Evolutionary conservation across 108 stramenopile species (phyloP).

Genomic region (Aureococcus anophagefferens): DNA sequence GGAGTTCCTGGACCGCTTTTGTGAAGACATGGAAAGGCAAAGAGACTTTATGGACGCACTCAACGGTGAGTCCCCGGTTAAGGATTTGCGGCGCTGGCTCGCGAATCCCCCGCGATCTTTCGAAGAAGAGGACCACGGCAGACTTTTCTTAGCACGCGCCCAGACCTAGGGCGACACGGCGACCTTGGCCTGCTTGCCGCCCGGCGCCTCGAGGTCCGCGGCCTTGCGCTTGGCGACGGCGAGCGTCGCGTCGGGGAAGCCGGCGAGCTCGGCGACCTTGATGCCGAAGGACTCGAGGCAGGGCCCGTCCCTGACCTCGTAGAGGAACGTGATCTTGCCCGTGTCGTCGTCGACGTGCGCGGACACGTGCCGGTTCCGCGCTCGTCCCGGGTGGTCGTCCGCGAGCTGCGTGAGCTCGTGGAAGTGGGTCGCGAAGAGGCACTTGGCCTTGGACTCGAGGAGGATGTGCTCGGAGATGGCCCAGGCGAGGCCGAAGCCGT

Average conservation of each 20-base stretch:
- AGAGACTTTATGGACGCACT: no score
- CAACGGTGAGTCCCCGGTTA: no score
- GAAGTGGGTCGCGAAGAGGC: constrained; percentile 97
- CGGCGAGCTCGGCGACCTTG: constrained; percentile 87
- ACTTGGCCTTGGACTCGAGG: constrained; percentile 59
- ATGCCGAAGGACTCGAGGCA: constrained; percentile 92
- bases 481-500: constrained; percentile 93
- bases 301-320: constrained; percentile 71
- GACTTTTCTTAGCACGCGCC: no score
- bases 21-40: no score
- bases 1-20: no score
- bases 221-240: constrained; percentile 87
- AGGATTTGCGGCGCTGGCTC: no score
- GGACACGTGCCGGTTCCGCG: constrained; percentile 78
- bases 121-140: no score
- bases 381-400: constrained; percentile 32
- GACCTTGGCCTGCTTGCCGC: neutral
- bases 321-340: constrained; percentile 19
- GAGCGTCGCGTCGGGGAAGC: constrained; percentile 72
- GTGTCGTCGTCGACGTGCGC: constrained; percentile 37
- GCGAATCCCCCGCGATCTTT: no score
- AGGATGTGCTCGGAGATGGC: constrained; percentile 86
- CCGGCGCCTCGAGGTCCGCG: constrained; percentile 55
- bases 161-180: no score
- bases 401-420: constrained; percentile 84